These are phyloP conservation scores for Aaosphaeria arxii DNA, from an alignment of 2,329 filamentous ascomycete genomes.

Conservation along the genomic window DNA sequence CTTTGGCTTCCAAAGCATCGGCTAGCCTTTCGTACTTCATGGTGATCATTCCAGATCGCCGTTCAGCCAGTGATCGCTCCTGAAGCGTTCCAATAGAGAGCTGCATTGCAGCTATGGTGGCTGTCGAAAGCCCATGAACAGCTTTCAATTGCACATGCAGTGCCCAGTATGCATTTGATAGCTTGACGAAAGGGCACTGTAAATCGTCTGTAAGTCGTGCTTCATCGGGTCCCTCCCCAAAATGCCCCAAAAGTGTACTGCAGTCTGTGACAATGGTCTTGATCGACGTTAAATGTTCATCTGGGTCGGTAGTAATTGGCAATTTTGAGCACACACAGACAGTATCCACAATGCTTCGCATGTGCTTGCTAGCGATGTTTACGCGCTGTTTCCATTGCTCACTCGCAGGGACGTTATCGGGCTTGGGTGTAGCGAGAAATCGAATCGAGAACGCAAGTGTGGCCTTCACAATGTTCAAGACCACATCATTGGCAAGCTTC, in stretches of 20 bases:
- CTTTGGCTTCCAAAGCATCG: slow-evolving; percentile 55
- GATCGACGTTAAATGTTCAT: slow-evolving; percentile 27
- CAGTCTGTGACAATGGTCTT: slow-evolving; percentile 32
- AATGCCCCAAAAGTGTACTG: slow-evolving; percentile 20
- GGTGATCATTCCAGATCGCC: slow-evolving; percentile 57
- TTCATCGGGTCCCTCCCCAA: slow-evolving; percentile 9
- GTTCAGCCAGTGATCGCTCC: slow-evolving; percentile 53
- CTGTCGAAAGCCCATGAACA: slow-evolving; percentile 40
- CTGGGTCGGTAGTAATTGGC: slow-evolving; percentile 11
- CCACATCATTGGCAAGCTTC: too few relatives aligned
- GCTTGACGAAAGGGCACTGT: slow-evolving; percentile 52
- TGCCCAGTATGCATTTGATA: slow-evolving; percentile 71
- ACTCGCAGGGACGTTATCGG: slow-evolving; percentile 13
- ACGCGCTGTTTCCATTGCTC: slow-evolving; percentile 20
- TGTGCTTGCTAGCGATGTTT: slow-evolving; percentile 20
- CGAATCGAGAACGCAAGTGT: too few relatives aligned
- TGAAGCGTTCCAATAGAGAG: slow-evolving; percentile 63
- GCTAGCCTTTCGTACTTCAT: slow-evolving; percentile 67
- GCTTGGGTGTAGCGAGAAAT: neutral
- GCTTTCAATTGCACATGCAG: slow-evolving; percentile 54
- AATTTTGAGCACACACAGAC: slow-evolving; percentile 29
- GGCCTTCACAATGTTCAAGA: too few relatives aligned
- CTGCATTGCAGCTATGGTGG: slow-evolving; percentile 56
- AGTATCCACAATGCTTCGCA: slow-evolving; percentile 36
- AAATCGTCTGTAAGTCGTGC: slow-evolving; percentile 9